Evolutionary conservation across 495 filamentous ascomycete species (phyloP).

Genomic region (Aspergillus diversus): DNA sequence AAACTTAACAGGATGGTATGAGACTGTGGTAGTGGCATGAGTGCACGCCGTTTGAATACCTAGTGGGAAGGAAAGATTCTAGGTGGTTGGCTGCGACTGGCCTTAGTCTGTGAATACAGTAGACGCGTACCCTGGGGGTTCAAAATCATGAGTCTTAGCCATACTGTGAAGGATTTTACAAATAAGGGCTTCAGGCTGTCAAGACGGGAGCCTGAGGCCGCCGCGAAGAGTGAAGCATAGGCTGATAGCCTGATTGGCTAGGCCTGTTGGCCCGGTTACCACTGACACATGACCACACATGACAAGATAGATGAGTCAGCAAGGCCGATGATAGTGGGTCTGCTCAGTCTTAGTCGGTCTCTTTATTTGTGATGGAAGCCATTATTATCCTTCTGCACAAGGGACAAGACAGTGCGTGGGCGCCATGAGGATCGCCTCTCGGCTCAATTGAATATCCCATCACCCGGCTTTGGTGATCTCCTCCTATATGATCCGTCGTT

Average conservation of each 20-base stretch:
- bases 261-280: slow-evolving; percentile 30
- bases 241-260: slow-evolving; percentile 15
- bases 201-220: no score
- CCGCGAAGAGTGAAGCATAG: background rate
- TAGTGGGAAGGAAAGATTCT: no score
- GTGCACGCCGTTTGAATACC: no score
- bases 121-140: no score
- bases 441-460: background rate
- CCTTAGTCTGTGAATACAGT: no score
- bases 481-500: background rate
- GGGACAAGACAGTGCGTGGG: background rate
- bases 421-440: slow-evolving; percentile 3
- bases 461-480: background rate
- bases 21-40: no score
- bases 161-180: no score
- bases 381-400: slow-evolving; percentile 9
- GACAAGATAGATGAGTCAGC: slow-evolving; percentile 26
- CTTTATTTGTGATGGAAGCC: background rate
- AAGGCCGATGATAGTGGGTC: slow-evolving; percentile 16
- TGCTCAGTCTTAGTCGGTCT: slow-evolving; percentile 15
- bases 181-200: no score
- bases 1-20: no score
- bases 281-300: slow-evolving; percentile 25
- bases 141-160: no score
- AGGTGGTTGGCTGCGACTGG: no score